Evolutionary conservation across 768 basidiomycete species (phyloP).

Genomic region (Collybiopsis luxurians): DNA sequence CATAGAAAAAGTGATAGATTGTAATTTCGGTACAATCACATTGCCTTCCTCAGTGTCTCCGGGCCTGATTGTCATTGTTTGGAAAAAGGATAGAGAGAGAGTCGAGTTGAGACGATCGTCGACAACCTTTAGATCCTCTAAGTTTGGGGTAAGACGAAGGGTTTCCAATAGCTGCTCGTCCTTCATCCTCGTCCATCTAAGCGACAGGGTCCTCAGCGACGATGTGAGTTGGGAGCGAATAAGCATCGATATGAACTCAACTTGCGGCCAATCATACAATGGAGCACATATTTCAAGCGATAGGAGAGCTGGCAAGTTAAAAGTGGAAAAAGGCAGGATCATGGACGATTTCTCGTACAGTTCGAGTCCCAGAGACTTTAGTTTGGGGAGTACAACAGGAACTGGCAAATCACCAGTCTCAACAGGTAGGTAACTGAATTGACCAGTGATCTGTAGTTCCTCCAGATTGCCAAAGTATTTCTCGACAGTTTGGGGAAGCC

Average conservation of each 20-base stretch:
- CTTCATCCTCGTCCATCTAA: neutral
- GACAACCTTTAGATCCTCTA: neutral
- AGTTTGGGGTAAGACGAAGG: neutral
- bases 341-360: neutral
- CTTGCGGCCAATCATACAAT: neutral
- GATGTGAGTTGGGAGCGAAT: neutral
- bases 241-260: neutral
- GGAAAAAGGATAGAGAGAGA: neutral
- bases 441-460: neutral
- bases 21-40: neutral
- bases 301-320: neutral
- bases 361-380: neutral
- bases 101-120: neutral
- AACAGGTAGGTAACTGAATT: neutral
- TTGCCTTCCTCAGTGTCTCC: too few species aligned
- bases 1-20: neutral
- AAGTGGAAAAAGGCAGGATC: neutral
- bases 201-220: neutral
- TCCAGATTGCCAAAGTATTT: neutral
- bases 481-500: neutral
- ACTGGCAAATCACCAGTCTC: neutral
- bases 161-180: neutral
- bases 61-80: neutral
- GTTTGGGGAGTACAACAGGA: neutral
- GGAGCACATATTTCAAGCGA: neutral